Conservation (phyloP, 2,329 filamentous ascomycete species). For the Shiraia bambusicola region DNA sequence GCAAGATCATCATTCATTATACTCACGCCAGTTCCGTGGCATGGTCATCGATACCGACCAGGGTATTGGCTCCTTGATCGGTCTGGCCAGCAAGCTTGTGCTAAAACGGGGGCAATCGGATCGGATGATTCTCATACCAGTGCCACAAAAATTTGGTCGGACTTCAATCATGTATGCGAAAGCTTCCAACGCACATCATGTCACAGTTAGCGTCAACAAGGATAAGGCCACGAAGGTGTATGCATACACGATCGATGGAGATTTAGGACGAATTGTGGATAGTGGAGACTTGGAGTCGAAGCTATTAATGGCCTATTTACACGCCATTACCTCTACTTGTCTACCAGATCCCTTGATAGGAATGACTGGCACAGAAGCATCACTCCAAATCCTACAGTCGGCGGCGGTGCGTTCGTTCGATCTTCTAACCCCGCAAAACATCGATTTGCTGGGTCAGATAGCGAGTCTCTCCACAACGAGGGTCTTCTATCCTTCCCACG, state of each 20-base stretch:
- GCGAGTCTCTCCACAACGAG: constrained; percentile 37
- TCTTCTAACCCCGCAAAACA: constrained; percentile 25
- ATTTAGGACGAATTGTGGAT: constrained; percentile 53
- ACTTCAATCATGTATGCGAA: constrained; percentile 8
- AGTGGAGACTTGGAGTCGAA: constrained; percentile 55
- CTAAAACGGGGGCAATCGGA: constrained; percentile 10
- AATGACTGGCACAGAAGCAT: constrained; percentile 57
- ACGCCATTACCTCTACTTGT: constrained; percentile 56
- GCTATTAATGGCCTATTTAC: constrained; percentile 50
- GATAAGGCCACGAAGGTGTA: constrained; percentile 36
- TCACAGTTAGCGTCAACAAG: constrained; percentile 11
- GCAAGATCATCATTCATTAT: constrained; percentile 3
- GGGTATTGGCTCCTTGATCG: constrained; percentile 19
- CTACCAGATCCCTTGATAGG: constrained; percentile 53
- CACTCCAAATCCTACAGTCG: constrained; percentile 52
- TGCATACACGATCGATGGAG: constrained; percentile 51
- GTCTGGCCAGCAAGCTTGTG: constrained; percentile 23
- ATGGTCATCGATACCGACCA: constrained; percentile 27
- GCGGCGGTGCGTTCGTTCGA: constrained; percentile 53
- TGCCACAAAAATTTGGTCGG: constrained; percentile 7
- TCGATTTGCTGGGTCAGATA: constrained; percentile 26
- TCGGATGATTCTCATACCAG: constrained; percentile 43
- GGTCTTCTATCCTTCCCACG: constrained; percentile 48
- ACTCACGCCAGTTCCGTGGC: constrained; percentile 23
- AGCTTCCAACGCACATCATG: constrained; percentile 4